A percentile compares a stretch with the other conserved stretches of the same genome.
Evolutionary conservation across 345 rosid genomes (phyloP).

Genomic region (Rhodamnia rubescens): DNA sequence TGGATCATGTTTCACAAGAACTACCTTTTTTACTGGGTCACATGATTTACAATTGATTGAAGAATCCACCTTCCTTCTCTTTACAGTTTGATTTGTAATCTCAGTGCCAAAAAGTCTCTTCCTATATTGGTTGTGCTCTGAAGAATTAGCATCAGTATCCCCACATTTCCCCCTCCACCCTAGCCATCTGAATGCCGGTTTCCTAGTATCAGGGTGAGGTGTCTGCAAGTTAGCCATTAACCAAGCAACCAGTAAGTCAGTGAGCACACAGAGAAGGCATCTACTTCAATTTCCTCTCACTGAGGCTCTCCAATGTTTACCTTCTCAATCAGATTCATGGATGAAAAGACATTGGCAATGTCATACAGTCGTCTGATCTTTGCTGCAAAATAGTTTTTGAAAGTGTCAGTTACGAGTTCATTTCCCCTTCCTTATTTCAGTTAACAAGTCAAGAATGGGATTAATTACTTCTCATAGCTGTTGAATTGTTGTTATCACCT

Average conservation of each 20-base stretch:
- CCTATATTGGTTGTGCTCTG: conserved; percentile 24
- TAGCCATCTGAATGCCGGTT: conserved; percentile 74
- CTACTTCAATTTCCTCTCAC: neutral
- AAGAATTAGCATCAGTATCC: conserved; percentile 2
- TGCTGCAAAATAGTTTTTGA: conserved; percentile 32
- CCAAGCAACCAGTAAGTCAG: conserved; percentile 1
- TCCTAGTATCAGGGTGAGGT: conserved; percentile 56
- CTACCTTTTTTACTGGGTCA: conserved; percentile 13
- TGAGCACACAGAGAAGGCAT: neutral
- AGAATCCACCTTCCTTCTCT: conserved; percentile 29
- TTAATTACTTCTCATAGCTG: conserved; percentile 54
- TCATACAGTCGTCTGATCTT: conserved; percentile 78
- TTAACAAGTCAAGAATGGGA: neutral
- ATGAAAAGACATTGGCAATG: conserved; percentile 76
- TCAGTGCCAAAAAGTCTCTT: conserved; percentile 60
- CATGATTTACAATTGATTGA: conserved; percentile 13
- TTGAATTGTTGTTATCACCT: conserved; percentile 35
- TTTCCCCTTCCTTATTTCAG: neutral
- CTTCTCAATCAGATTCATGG: conserved; percentile 73
- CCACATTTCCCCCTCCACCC: conserved; percentile 30
- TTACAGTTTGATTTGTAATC: conserved; percentile 33
- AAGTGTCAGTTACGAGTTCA: neutral
- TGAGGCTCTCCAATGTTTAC: conserved; percentile 12
- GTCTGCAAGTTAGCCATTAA: conserved; percentile 29
- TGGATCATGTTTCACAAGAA: conserved; percentile 4